Base-by-base conservation (phyloP, 768 basidiomycete genomes). In the Leccinum truebloodii region DNA sequence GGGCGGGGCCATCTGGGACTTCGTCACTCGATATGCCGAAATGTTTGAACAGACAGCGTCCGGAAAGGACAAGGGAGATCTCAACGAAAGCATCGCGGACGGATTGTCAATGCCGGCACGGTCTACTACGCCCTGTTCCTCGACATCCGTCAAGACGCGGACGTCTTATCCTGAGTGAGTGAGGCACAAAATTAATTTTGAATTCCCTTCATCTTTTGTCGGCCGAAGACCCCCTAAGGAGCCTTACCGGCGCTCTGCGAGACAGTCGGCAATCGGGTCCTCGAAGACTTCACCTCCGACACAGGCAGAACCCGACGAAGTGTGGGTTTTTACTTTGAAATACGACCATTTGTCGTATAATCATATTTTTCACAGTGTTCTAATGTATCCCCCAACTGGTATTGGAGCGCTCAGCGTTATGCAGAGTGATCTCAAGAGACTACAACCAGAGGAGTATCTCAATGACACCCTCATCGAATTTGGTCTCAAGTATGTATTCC, bases 401-500 rank as follows among this genome's bases (percentile, higher is more conserved):
- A 81, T 84, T 16, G 90, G 92, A 8, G 88, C 89, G 3, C 85
- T 98, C 41, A 90, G 88, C 63, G 83, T 99, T 66, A 95, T 89
- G 14, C 81, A 83, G 44, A 88, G 86, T 24, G 97, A 98, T 67
- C 74, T 89, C 28, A 78, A 78, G 57, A 86, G 96, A 10, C 73
- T 98, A 34, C 76, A 84, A 54, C 87, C 88, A 0, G 86, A 86
- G 34, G 92, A 96, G 71, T 98, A 88, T 71, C 80, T 99, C 52
- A 99, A 99, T 70, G 97, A 99, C 76, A 97, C 93, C 0, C 77
- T 99, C 37, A 95, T 98, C 32, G 97, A 99, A 70, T 97, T 95
- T 66, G 95, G 94, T 3, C 80, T 99, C 35, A 95, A 94, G 95
- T 95, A 67, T 52, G 90, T 73, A 60, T 13, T 16, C 6, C 35